Conservation (phyloP, 2,329 filamentous ascomycete species). For the Escovopsis weberi region DNA sequence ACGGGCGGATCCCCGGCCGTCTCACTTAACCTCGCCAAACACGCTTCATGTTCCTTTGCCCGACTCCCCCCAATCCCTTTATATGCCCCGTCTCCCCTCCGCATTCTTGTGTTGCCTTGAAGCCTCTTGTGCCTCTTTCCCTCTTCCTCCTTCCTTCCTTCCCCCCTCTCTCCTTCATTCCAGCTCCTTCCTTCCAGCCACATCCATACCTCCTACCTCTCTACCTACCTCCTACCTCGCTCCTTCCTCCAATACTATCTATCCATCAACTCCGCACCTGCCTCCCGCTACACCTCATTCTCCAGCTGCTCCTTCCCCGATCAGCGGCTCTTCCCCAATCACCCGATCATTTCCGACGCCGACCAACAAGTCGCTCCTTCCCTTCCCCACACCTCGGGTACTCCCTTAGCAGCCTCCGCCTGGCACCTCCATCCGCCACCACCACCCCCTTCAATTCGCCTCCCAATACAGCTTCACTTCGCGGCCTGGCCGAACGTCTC, state of each 20-base stretch:
- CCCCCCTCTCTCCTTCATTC: neutral
- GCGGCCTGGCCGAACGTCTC: neutral
- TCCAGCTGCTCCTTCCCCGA: too few relatives aligned
- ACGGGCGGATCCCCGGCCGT: neutral
- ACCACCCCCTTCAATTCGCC: neutral
- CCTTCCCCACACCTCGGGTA: neutral
- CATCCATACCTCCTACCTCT: neutral
- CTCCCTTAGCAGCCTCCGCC: too few relatives aligned
- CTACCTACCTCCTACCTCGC: neutral
- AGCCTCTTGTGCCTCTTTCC: neutral
- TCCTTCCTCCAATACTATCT: neutral
- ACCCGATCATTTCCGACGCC: neutral
- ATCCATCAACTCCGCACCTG: too few relatives aligned
- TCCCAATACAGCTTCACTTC: too few relatives aligned
- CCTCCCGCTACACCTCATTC: too few relatives aligned
- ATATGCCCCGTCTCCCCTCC: neutral
- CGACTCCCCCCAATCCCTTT: neutral
- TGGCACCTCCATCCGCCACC: neutral
- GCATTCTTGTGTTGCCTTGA: neutral
- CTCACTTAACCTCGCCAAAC: neutral
- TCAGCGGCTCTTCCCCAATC: neutral
- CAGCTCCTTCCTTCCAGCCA: neutral
- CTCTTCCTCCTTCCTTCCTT: conserved; percentile 1
- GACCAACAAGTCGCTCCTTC: neutral
- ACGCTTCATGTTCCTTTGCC: too few relatives aligned